These are phyloP conservation scores for Eucalyptus cloeziana DNA, from an alignment of 345 rosid genomes.

Conservation along the genomic window DNA sequence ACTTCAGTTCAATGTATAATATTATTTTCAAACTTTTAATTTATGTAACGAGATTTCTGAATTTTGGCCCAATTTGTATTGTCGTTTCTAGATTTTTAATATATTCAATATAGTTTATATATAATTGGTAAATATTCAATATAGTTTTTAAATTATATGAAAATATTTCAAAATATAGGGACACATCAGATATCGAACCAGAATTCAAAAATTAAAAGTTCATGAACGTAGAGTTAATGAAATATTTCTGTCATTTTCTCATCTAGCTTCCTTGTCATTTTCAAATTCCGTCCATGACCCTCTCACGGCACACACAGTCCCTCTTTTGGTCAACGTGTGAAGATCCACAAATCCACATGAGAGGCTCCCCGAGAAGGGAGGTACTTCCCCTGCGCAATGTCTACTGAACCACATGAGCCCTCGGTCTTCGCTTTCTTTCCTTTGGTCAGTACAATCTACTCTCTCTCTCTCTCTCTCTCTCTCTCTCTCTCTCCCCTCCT, in stretches of 20 bases:
- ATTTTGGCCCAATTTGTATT: accelerated
- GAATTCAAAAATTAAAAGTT: too few relatives aligned
- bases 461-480: neutral
- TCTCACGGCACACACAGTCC: neutral
- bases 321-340: neutral
- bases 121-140: too few relatives aligned
- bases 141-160: neutral
- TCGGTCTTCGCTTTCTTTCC: neutral
- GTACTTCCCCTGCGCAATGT: neutral
- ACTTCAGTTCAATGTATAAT: too few relatives aligned
- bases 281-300: neutral
- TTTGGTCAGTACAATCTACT: neutral
- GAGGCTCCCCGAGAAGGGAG: neutral
- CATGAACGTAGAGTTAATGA: accelerated
- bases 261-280: neutral
- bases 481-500: neutral
- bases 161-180: too few relatives aligned
- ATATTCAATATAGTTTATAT: accelerated
- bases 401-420: neutral
- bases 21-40: accelerated
- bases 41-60: accelerated
- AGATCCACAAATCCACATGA: neutral
- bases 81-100: accelerated
- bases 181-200: accelerated
- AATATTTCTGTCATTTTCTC: neutral